Base-by-base conservation (phyloP, 148 eudicot species). In the Rhododendron molle region DNA sequence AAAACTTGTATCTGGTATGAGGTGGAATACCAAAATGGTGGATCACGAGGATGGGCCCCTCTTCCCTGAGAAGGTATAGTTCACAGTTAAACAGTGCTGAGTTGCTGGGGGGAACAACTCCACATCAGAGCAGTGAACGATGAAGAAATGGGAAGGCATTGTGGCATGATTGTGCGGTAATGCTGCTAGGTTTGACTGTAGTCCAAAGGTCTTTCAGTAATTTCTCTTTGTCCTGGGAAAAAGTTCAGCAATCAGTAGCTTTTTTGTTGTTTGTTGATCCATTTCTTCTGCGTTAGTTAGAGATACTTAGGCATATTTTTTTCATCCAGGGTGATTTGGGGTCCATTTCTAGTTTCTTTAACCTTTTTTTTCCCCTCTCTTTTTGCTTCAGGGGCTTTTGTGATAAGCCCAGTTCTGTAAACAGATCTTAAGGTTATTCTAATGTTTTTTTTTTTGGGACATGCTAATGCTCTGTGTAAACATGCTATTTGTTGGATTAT, bases 31-130 rank as follows among this genome's bases (percentile, higher is more conserved):
- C 12, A 86, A 83, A 83, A 89, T 89, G 90, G 81, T 91, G 54
- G 92, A 91, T 79, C 92, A 91, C 77, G 92, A 91, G 84, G 92
- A 91, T 7, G 91, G 92, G 3, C 92, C 92, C 81, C 91, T 89
- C 26, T 38, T 78, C 62, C 71, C 89, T 15, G 90, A 91, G 81
- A 91, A 91, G 88, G 86, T 91, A 16, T 28, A 89, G 54, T 89
- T 91, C 60, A 86, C 72, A 5, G 92, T 91, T 28, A 91, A 89
- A 62, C 88, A 85, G 47, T 89, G 88, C 58, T 89, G 91, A 90
- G 92, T 91, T 76, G 89, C 91, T 72, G 90, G 44, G 44, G 44
- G 44, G 7, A 40, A 40, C 44, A 40, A 40, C 44, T 40, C 44
- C 44, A 40, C 89, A 6, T 80, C 65, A 7, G 36, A 15, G n/a